phyloP scores from a whole-genome alignment of 176 grass and related monocot species.

The Bonia amplexicaulis region DNA sequence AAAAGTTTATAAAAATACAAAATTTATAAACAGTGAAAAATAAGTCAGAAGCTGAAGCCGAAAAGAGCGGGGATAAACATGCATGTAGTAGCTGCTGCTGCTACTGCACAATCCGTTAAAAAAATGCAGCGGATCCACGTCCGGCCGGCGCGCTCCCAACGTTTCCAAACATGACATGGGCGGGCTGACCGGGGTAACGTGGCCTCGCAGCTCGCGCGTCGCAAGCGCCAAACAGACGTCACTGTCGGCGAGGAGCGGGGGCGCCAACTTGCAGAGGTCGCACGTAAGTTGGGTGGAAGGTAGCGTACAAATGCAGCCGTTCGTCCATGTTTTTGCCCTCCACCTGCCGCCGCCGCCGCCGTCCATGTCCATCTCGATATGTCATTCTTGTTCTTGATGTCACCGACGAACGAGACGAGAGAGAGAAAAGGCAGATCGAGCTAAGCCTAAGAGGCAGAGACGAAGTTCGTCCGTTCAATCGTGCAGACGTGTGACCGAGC shows the following conservation, averaged over 20 bases:
- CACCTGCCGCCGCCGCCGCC: not conserved
- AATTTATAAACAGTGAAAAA: no score
- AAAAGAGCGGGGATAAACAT: no score
- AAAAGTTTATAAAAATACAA: no score
- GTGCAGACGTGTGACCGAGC: not conserved
- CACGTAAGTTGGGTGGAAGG: not conserved
- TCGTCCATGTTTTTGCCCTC: not conserved
- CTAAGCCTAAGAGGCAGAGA: not conserved
- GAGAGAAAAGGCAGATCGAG: not conserved
- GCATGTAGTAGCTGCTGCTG: not conserved
- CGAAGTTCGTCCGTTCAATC: not conserved
- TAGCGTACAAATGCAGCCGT: not conserved
- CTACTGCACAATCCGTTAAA: not conserved
- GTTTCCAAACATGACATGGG: not conserved
- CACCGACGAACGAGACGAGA: not conserved
- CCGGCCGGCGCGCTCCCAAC: not conserved
- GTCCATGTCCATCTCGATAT: no score
- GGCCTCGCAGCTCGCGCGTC: not conserved
- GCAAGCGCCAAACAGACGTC: not conserved
- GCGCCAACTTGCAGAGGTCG: not conserved
- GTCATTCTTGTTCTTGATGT: no score
- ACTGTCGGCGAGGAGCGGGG: not conserved
- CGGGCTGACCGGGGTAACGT: conserved; percentile 3
- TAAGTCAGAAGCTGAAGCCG: no score
- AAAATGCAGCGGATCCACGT: not conserved